Evolutionary conservation across 2,329 filamentous ascomycete species (phyloP).

Genomic region (Pseudonectria foliicola): DNA sequence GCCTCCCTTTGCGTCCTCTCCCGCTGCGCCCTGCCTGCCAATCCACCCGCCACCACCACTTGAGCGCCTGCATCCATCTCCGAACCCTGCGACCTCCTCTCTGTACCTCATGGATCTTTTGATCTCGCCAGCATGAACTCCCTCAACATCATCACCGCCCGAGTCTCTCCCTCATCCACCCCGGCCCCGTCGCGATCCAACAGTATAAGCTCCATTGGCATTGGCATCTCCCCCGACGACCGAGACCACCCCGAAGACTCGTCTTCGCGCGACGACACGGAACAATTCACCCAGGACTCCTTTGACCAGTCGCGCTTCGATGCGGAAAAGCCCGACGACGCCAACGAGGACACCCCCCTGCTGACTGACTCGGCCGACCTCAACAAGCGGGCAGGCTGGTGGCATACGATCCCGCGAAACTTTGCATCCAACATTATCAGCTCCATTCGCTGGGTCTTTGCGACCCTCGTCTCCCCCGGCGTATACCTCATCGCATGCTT

Average conservation of each 20-base stretch:
- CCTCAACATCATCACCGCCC: conserved; percentile 84
- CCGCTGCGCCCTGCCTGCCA: background rate
- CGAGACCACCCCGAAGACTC: conserved; percentile 23
- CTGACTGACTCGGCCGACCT: conserved; percentile 28
- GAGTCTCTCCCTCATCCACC: conserved; percentile 59
- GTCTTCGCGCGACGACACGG: conserved; percentile 29
- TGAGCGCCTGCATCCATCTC: background rate
- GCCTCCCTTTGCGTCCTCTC: too few relatives aligned
- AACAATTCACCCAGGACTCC: conserved; percentile 30
- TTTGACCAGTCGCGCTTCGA: conserved; percentile 29
- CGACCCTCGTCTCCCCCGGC: conserved; percentile 70
- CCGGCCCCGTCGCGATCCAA: conserved; percentile 52
- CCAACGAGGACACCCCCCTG: conserved; percentile 62
- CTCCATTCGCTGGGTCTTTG: conserved; percentile 70
- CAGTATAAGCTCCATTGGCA: conserved; percentile 48
- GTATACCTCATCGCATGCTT: conserved; percentile 78
- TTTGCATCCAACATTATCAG: conserved; percentile 66
- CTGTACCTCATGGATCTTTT: conserved; percentile 46
- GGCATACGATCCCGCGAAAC: conserved; percentile 57
- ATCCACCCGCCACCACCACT: background rate
- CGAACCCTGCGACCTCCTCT: background rate
- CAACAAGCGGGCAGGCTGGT: conserved; percentile 35
- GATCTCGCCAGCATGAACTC: conserved; percentile 77
- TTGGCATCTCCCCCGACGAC: conserved; percentile 38
- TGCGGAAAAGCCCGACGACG: conserved; percentile 27